Percentiles rank a stretch among this genome's conserved stretches.
Conservation (phyloP, 163 green algal species). For the Chlamydomonas reinhardtii region DNA sequence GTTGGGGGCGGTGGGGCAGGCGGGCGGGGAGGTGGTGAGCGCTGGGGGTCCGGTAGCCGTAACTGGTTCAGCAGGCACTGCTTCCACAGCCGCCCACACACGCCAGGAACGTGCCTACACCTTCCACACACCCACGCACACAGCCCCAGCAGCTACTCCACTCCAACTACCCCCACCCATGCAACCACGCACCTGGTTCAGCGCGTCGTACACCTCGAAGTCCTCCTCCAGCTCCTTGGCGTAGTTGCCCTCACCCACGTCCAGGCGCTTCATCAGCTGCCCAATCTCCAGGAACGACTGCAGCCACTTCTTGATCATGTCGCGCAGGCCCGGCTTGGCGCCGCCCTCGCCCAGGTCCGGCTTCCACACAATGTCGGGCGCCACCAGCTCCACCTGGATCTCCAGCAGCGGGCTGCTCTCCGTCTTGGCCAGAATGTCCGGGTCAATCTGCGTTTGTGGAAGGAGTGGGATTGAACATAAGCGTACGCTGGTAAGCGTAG, state of each 20-base stretch:
- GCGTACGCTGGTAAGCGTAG: not conserved
- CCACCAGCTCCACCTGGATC: conserved; percentile 86
- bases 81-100: too few relatives aligned
- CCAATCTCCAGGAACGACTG: conserved; percentile 82
- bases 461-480: too few relatives aligned
- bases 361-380: conserved; percentile 84
- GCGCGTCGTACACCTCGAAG: conserved; percentile 79
- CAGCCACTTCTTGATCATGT: conserved; percentile 87
- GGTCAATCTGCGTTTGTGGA: conserved; percentile 69
- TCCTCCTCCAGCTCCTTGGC: conserved; percentile 92
- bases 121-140: too few relatives aligned
- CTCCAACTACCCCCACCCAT: not conserved
- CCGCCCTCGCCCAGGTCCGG: conserved; percentile 78
- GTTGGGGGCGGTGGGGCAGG: not conserved
- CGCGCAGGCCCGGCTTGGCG: conserved; percentile 68
- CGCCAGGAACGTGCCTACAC: too few relatives aligned
- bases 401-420: conserved; percentile 84
- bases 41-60: too few relatives aligned
- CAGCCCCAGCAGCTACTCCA: too few relatives aligned
- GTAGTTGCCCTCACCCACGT: conserved; percentile 88
- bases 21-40: too few relatives aligned
- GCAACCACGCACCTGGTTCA: conserved; percentile 65
- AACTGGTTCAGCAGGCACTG: too few relatives aligned
- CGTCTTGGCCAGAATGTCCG: conserved; percentile 70
- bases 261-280: conserved; percentile 78